Evolutionary conservation across 2,329 filamentous ascomycete genomes (phyloP).

Genomic region (Cercospora citrullina): DNA sequence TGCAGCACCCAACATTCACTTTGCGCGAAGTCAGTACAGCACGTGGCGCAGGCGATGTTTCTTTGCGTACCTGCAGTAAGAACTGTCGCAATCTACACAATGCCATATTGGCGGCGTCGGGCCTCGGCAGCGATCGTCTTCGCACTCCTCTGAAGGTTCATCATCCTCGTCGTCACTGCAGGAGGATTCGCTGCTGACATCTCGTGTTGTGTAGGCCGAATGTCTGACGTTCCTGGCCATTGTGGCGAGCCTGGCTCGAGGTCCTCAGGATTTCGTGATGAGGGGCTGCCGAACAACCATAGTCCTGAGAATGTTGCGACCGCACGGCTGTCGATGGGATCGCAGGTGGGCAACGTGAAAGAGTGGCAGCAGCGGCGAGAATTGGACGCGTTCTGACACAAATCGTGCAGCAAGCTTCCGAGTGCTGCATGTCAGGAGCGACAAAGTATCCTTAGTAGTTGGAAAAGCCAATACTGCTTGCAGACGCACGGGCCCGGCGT

Average conservation of each 20-base stretch:
- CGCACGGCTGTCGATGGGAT: neutral
- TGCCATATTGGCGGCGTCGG: constrained; percentile 34
- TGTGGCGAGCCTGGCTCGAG: constrained; percentile 1
- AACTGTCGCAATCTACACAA: constrained; percentile 39
- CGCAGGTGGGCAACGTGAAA: neutral
- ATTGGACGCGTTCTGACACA: constrained; percentile 9
- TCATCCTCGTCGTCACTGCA: constrained; percentile 16
- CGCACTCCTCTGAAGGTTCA: constrained; percentile 31
- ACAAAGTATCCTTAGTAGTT: constrained; percentile 2
- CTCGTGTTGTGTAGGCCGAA: constrained; percentile 8
- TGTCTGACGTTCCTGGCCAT: constrained; percentile 10
- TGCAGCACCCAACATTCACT: constrained; percentile 38
- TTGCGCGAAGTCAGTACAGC: constrained; percentile 1
- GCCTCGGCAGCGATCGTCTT: constrained; percentile 37
- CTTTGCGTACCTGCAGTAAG: constrained; percentile 35
- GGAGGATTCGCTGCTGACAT: constrained; percentile 18
- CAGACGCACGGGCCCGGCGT: constrained; percentile 6
- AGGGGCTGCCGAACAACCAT: constrained; percentile 9
- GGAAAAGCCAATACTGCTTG: constrained; percentile 4
- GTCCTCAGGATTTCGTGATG: constrained; percentile 1
- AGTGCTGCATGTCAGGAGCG: constrained; percentile 6
- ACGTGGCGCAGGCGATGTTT: neutral
- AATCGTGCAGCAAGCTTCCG: constrained; percentile 1
- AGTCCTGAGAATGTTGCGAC: neutral
- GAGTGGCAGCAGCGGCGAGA: neutral